These are phyloP conservation scores for Phialocephala sp. DNA, from an alignment of 2,329 filamentous ascomycete species.

Conservation along the genomic window DNA sequence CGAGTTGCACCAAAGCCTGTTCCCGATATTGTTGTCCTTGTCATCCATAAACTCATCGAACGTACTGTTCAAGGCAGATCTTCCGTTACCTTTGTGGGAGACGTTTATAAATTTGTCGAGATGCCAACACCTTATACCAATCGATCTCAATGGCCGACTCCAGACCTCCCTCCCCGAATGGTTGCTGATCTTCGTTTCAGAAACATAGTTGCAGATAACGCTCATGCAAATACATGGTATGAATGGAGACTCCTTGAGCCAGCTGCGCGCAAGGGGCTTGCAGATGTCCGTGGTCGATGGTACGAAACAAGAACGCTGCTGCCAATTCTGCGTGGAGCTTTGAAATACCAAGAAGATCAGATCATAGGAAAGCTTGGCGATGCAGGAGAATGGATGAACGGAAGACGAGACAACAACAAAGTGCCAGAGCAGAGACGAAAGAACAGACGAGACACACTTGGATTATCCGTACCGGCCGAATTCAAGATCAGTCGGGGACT, in stretches of 20 bases:
- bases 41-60: conserved; percentile 46
- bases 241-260: conserved; percentile 43
- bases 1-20: conserved; percentile 31
- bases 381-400: conserved; percentile 52
- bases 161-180: conserved; percentile 54
- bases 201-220: conserved; percentile 52
- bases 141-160: conserved; percentile 46
- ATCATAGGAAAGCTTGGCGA: conserved; percentile 47
- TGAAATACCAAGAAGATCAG: conserved; percentile 43
- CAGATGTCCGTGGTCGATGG: conserved; percentile 64
- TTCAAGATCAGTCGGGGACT: conserved; percentile 44
- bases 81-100: conserved; percentile 53
- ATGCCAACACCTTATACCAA: conserved; percentile 45
- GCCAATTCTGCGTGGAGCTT: conserved; percentile 42
- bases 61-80: conserved; percentile 30
- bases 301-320: conserved; percentile 61
- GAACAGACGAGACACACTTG: conserved; percentile 44
- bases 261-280: conserved; percentile 43
- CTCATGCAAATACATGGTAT: conserved; percentile 37
- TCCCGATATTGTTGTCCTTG: conserved; percentile 53
- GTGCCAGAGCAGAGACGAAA: conserved; percentile 39
- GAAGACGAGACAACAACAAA: conserved; percentile 47
- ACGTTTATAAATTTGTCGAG: conserved; percentile 56
- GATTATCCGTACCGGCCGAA: conserved; percentile 42
- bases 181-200: conserved; percentile 46